Conservation (phyloP, 768 basidiomycete genomes). For the Pleurotus ostreatus region DNA sequence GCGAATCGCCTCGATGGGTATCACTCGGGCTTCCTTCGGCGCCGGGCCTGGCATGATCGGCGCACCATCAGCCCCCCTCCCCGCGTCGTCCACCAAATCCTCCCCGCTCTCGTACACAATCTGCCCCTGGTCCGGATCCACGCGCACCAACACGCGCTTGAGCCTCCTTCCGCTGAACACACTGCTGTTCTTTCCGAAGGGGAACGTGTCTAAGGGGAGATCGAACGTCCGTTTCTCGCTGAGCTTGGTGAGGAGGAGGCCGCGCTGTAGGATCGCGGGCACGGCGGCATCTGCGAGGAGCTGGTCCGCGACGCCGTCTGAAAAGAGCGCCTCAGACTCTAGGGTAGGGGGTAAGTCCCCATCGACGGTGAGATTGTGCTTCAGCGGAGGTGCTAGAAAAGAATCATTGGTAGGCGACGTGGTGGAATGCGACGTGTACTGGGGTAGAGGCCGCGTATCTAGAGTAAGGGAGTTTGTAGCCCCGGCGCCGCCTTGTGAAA, state of each 20-base stretch:
- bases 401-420: not conserved
- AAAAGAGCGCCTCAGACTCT: not conserved
- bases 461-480: not conserved
- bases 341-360: no score
- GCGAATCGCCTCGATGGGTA: constrained; percentile 82
- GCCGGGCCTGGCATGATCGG: constrained; percentile 3
- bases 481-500: not conserved
- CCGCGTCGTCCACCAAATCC: constrained; percentile 51
- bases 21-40: constrained; percentile 32
- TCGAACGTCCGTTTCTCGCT: constrained; percentile 5
- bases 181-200: not conserved
- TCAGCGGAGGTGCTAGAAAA: not conserved
- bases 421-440: not conserved
- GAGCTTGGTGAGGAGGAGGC: constrained; percentile 2
- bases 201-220: not conserved
- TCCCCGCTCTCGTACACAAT: constrained; percentile 53
- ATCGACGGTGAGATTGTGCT: not conserved
- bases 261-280: not conserved
- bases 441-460: not conserved
- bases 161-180: constrained; percentile 35
- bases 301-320: not conserved
- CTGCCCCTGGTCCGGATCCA: constrained; percentile 75
- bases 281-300: constrained; percentile 2
- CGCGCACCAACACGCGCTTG: constrained; percentile 60
- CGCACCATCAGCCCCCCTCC: constrained; percentile 36